Base-by-base conservation (phyloP, 805 yeast genomes). In the Wickerhamomyces canadensis region DNA sequence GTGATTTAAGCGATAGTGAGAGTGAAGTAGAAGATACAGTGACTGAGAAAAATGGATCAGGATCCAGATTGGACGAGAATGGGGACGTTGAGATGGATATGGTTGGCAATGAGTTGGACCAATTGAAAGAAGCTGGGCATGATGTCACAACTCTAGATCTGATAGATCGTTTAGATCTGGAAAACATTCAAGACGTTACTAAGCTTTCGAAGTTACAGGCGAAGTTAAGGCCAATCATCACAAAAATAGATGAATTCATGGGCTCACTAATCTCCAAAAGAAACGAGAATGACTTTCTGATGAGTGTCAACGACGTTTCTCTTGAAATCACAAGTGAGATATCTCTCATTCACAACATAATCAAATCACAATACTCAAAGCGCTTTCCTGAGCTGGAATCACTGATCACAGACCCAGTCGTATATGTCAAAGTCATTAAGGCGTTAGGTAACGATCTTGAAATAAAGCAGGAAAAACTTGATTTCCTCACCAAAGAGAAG, bases 371-470 rank as follows among this genome's bases (percentile, higher is more conserved):
- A 19, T 88, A 86, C 51, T 60, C 66, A 9, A 66, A 71, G 4
- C 72, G 80, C 14, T 87, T 86, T 59, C 79, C 84, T 0, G 96
- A 88, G 49, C 61, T 88, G 34, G 82, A 72, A 18, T 62, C 78
- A 0, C 60, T 88, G 27, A 68, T 85, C 1, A 63, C 76, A 10
- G 74, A 74, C 41, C 79, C 91, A 0, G 54, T 73, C 0, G 80
- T 79, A 39, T 88, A 77, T 57, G 74, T 82, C 8, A 62, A 62
- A 19, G 62, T 78, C 1, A 69, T 83, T 3, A 44, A 58, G 25
- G 46, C 72, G 1, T 58, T 86, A 3, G 77, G 80, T 24, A 76
- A 72, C 42, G 69, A 69, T 28, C 52, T 72, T 9, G 53, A 51
- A 9, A 60, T 26, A 40, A 54, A 31, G 39, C 52, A 27, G 37